Evolutionary conservation across 768 basidiomycete genomes (phyloP).

Genomic region (Filobasidium floriforme): DNA sequence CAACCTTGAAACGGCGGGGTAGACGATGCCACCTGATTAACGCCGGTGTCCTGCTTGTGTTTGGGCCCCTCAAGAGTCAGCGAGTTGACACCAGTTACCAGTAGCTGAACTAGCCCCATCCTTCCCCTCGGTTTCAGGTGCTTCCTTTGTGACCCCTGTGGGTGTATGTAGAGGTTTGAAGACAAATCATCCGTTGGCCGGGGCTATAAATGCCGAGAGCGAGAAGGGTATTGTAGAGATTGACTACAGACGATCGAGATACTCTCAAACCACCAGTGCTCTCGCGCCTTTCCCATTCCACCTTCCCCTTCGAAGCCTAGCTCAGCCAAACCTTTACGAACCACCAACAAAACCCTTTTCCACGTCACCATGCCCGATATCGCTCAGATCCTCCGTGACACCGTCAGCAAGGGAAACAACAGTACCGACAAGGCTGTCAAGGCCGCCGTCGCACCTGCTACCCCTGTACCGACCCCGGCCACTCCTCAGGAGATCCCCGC

Average conservation of each 20-base stretch:
- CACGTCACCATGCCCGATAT: constrained; percentile 16
- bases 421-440: neutral
- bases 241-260: too few relatives aligned
- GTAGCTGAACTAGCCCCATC: neutral
- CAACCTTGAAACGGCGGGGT: too few relatives aligned
- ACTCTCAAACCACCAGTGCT: neutral
- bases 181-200: too few relatives aligned
- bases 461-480: neutral
- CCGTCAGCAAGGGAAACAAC: constrained; percentile 8
- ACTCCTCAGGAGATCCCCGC: neutral
- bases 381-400: constrained; percentile 17
- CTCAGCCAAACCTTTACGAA: neutral
- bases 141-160: neutral
- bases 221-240: too few relatives aligned
- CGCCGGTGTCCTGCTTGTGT: too few relatives aligned
- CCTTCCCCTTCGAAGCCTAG: neutral
- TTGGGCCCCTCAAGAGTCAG: too few relatives aligned
- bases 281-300: neutral
- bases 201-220: too few relatives aligned
- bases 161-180: neutral
- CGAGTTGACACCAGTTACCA: too few relatives aligned
- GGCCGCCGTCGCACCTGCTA: neutral
- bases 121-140: neutral
- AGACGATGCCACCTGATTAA: too few relatives aligned
- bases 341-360: neutral